Base-by-base conservation (phyloP, 805 yeast genomes). In the Wickerhamomyces bisporus region DNA sequence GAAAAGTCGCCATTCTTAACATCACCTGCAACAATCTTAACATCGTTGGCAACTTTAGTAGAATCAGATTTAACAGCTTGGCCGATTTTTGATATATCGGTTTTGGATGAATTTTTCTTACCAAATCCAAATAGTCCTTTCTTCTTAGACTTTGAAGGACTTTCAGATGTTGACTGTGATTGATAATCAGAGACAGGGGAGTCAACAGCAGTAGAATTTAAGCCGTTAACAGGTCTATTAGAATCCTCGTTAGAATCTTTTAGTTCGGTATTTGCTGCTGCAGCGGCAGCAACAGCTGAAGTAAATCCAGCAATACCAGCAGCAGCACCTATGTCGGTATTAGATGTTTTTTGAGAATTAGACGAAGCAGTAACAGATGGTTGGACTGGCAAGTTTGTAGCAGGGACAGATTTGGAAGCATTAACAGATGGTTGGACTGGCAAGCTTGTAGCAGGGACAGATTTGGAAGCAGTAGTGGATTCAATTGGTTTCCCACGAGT, bases 381-480 rank as follows among this genome's bases (percentile, higher is more conserved):
- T n/a, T n/a, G n/a, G n/a, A n/a, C n/a, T n/a, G n/a, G n/a, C n/a
- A n/a, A n/a, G n/a, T n/a, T n/a, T n/a, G 51, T 45, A n/a, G 21
- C 27, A 13, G 52, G 52, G 25, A 45, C 43, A 21, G 35, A 21
- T 36, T 51, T 48, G 27, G 55, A 49, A 25, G n/a, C n/a, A n/a
- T n/a, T n/a, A n/a, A n/a, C n/a, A n/a, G n/a, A n/a, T n/a, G n/a
- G n/a, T n/a, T n/a, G n/a, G n/a, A n/a, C n/a, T n/a, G n/a, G n/a
- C n/a, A n/a, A n/a, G n/a, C n/a, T n/a, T n/a, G 51, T 45, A n/a
- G 21, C 27, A 13, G 52, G 52, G 25, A 45, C 43, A 21, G 35
- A 21, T 36, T 51, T 48, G 27, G 55, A 49, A 25, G 52, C 55
- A 21, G 36, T 32, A 8, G 52, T 44, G 7, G 49, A 10, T 10